Base-by-base conservation (phyloP, 768 basidiomycete genomes). In the Trametes sanguinea region DNA sequence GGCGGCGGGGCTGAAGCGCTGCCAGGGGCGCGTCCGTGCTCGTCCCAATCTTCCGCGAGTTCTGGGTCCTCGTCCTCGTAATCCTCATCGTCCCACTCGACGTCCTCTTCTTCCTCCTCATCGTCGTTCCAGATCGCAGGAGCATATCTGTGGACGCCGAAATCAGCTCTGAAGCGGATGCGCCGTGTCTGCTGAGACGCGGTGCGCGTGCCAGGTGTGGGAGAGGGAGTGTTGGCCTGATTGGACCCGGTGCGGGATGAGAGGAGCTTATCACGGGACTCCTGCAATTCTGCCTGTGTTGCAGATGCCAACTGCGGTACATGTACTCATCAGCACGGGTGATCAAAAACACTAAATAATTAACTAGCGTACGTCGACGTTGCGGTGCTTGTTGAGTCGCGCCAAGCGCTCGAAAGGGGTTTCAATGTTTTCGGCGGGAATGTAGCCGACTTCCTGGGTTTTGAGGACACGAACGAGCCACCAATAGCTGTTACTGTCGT, bases 401-500 rank as follows among this genome's bases (percentile, higher is more conserved):
- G 97, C 97, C 6, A 98, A 83, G 39, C 97, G 84, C 72, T 99
- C 97, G 69, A 94, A 97, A 0, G 97, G 97, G 0, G 97, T 99
- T 74, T 99, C 97, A 67, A 99, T 98, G 74, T 98, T 98, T 77
- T 99, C 97, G 0, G 97, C 97, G 16, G 97, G 97, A 52, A 99
- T 98, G 74, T 99, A 99, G 0, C 97, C 97, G 14, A 99, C 94
- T 70, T 97, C 95, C 75, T 98, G 95, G 7, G 96, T 98, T 78
- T 98, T 98, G 65, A 99, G 87, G 8, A 99, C 97, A 50, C 95
- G 86, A 7, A 99, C 96, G 52, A 98, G 90, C 97, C 97, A 98
- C 97, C 97, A 98, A 77, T 99, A 99, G 76, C 92, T 94, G 75
- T 99, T 98, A 60, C 89, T 94, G 74, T 99, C 97, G 77, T 99